Conservation (phyloP, 2,329 filamentous ascomycete genomes). For the Tolypocladium guangdongense region DNA sequence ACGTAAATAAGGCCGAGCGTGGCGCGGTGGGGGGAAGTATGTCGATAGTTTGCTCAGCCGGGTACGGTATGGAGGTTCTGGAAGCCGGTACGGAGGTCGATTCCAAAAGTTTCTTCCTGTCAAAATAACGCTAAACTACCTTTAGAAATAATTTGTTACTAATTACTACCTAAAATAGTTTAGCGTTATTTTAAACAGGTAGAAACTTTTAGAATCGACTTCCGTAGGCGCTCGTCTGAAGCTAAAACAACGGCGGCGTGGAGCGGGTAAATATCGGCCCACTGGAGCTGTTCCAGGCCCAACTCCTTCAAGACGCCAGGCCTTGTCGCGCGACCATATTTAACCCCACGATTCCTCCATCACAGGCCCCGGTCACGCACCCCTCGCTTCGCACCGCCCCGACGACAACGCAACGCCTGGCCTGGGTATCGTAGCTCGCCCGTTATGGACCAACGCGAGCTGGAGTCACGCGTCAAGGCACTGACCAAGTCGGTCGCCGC, state of each 20-base stretch:
- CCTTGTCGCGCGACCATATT: slow-evolving; percentile 1
- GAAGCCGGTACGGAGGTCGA: too few species aligned
- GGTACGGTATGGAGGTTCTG: too few species aligned
- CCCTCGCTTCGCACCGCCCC: background rate
- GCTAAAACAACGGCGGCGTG: background rate
- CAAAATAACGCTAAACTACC: too few species aligned
- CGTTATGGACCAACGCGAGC: slow-evolving; percentile 69
- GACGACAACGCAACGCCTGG: background rate
- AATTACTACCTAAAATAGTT: too few species aligned
- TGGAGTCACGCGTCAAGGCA: slow-evolving; percentile 65
- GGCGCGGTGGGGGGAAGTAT: too few species aligned
- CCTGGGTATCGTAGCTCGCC: background rate
- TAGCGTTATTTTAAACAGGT: too few species aligned
- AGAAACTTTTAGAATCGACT: too few species aligned
- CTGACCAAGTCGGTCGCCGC: slow-evolving; percentile 68
- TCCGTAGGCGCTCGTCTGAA: too few species aligned
- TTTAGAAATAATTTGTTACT: too few species aligned
- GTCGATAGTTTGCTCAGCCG: too few species aligned
- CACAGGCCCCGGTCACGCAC: background rate
- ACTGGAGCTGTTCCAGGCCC: background rate
- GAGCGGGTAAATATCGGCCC: slow-evolving; percentile 2
- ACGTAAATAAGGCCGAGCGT: too few species aligned
- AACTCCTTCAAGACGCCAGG: background rate
- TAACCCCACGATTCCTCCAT: background rate
- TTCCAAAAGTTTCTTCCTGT: too few species aligned